Conservation (phyloP, 352 stramenopile genomes). For the Phytophthora foliorum region DNA sequence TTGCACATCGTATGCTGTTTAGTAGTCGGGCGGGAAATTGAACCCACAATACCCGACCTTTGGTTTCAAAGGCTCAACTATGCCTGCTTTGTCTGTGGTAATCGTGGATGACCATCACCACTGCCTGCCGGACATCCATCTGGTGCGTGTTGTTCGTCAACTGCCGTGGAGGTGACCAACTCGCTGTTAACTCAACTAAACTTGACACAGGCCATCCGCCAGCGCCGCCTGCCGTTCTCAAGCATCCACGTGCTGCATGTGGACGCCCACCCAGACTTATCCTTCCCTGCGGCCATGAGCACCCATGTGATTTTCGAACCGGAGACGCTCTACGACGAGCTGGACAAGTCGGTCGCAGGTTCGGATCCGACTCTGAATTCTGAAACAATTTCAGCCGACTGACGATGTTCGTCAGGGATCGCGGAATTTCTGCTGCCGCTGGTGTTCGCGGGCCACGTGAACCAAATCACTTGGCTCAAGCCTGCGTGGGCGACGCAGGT, state of each 20-base stretch:
- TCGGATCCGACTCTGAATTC: not conserved
- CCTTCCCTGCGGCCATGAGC: constrained; percentile 59
- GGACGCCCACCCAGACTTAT: constrained; percentile 90
- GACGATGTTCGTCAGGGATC: constrained; percentile 56
- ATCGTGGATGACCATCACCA: constrained; percentile 87
- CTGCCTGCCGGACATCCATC: constrained; percentile 75
- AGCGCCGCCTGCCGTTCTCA: constrained; percentile 69
- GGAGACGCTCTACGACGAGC: constrained; percentile 72
- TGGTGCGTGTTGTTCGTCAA: constrained; percentile 53
- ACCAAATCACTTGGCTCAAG: constrained; percentile 84
- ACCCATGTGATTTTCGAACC: constrained; percentile 70
- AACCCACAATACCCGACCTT: too few species aligned
- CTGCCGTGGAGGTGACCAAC: constrained; percentile 4
- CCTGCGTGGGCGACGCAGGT: constrained; percentile 84
- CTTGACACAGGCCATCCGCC: constrained; percentile 71
- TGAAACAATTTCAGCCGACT: not conserved
- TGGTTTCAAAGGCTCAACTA: too few species aligned
- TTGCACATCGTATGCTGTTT: constrained; percentile 3
- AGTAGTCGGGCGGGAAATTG: not conserved
- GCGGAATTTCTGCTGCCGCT: constrained; percentile 88
- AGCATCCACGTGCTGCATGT: constrained; percentile 82
- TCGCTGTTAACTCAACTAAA: not conserved
- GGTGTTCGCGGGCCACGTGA: constrained; percentile 83
- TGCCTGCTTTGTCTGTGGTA: constrained; percentile 47
- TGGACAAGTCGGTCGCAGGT: constrained; percentile 71